Evolutionary conservation across 2,329 filamentous ascomycete species (phyloP).

Genomic region (Aureobasidium lini): DNA sequence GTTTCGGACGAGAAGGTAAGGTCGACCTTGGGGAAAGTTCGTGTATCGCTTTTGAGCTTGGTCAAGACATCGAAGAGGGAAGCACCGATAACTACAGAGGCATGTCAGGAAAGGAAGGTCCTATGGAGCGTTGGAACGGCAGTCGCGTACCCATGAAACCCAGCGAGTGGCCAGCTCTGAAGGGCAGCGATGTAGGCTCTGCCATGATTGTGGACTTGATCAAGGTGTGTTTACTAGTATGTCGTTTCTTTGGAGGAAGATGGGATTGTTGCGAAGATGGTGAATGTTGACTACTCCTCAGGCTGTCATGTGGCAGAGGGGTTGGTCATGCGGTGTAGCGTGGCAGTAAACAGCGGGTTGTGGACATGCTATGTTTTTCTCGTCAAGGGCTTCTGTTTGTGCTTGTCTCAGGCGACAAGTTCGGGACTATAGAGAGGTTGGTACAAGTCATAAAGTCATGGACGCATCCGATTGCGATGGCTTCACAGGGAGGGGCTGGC

Average conservation of each 20-base stretch:
- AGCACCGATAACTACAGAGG: slow-evolving; percentile 68
- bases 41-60: slow-evolving; percentile 78
- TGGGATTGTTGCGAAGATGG: background rate
- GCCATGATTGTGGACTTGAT: background rate
- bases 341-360: background rate
- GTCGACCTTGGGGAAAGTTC: slow-evolving; percentile 74
- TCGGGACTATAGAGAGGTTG: too few relatives aligned
- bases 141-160: slow-evolving; percentile 33
- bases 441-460: too few relatives aligned
- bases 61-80: slow-evolving; percentile 86
- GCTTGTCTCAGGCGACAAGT: too few relatives aligned
- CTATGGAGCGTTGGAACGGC: background rate
- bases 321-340: background rate
- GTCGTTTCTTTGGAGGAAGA: background rate
- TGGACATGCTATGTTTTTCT: background rate
- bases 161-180: slow-evolving; percentile 23
- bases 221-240: background rate
- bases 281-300: background rate
- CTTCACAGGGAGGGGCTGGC: background rate
- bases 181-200: background rate
- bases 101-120: background rate
- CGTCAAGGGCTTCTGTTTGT: too few relatives aligned
- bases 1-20: slow-evolving; percentile 68
- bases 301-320: background rate
- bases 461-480: too few relatives aligned